Evolutionary conservation across 257 asterid genomes (phyloP).

Genomic region (Verbascum thapsus): DNA sequence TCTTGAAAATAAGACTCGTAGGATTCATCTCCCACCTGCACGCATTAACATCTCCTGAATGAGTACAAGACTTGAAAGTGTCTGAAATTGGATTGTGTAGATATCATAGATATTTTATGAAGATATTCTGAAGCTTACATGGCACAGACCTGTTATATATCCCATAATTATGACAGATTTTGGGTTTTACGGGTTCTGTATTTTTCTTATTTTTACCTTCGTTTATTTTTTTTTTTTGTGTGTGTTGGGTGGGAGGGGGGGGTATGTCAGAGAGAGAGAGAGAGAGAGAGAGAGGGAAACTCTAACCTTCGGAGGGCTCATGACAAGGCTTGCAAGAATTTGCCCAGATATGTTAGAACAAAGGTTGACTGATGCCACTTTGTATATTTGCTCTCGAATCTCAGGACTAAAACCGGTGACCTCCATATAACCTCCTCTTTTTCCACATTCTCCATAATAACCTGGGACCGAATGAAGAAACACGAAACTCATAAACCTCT

Average conservation of each 20-base stretch:
- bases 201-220: no score
- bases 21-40: conserved; percentile 94
- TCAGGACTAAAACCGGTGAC: conserved; percentile 88
- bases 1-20: conserved; percentile 77
- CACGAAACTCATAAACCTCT: conserved; percentile 1
- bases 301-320: conserved; percentile 90
- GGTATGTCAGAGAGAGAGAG: not conserved
- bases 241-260: not conserved
- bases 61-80: not conserved
- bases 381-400: conserved; percentile 86
- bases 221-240: not conserved
- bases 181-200: not conserved
- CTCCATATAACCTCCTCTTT: conserved; percentile 98
- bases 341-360: conserved; percentile 96
- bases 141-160: not conserved
- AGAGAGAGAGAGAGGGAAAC: not conserved
- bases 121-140: not conserved
- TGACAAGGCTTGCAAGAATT: conserved; percentile 92
- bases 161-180: not conserved
- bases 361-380: conserved; percentile 89
- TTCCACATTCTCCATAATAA: conserved; percentile 95
- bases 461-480: conserved; percentile 46
- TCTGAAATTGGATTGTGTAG: conserved; percentile 6
- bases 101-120: not conserved
- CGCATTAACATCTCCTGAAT: conserved; percentile 14